Evolutionary conservation across 2,329 filamentous ascomycete genomes (phyloP).

Genomic region (Colletotrichum sp.): DNA sequence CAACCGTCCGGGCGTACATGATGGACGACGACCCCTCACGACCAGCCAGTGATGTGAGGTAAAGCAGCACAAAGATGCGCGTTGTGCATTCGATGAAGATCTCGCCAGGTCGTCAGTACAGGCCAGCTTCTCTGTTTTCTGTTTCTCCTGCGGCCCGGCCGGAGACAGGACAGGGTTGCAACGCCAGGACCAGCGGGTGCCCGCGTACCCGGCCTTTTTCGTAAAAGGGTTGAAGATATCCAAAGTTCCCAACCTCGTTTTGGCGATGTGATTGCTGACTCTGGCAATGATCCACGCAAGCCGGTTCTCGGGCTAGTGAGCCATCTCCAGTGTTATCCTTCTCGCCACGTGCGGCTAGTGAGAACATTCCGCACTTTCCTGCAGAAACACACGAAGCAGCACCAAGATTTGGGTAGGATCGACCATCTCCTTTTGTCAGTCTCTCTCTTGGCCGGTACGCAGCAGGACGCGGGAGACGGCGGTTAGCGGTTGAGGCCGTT

Average conservation of each 20-base stretch:
- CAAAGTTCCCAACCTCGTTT: background rate
- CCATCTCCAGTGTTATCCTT: background rate
- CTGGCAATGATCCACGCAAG: background rate
- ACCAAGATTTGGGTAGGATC: background rate
- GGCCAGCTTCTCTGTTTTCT: background rate
- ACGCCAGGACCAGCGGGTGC: background rate
- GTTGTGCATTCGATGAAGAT: background rate
- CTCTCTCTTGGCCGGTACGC: background rate
- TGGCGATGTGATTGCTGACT: conserved; percentile 1
- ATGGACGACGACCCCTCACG: background rate
- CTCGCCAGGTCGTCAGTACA: background rate
- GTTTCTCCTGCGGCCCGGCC: background rate
- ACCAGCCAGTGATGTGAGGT: background rate
- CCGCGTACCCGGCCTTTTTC: background rate
- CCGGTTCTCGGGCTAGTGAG: background rate
- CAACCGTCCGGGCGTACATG: background rate
- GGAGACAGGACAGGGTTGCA: background rate
- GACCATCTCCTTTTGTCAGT: background rate
- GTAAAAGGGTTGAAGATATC: background rate
- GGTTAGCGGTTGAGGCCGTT: background rate
- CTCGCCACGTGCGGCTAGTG: background rate
- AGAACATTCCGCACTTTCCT: background rate
- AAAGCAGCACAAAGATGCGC: background rate
- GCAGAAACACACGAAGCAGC: background rate
- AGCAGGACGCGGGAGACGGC: background rate